Evolutionary conservation across 139 green algal genomes (phyloP), one percentile per base, ranked within the genome.

Genomic region (Zygnema cylindricum): DNA sequence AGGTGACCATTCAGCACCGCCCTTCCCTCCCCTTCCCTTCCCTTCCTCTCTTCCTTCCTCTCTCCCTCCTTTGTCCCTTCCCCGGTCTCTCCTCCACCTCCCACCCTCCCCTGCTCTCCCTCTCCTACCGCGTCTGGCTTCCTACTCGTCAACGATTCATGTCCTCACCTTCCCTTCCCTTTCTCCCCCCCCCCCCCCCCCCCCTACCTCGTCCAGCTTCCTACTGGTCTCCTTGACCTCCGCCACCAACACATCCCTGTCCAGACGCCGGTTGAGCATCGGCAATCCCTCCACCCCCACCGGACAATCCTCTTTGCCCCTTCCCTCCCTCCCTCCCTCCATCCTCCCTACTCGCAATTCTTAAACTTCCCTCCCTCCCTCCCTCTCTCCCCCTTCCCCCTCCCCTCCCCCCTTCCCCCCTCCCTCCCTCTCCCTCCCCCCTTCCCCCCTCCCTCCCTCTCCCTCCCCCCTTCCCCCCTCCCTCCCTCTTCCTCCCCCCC

Each of bases 291-390:
- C 97, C 73, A 95, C 91, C 23, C 95, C 95, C 43, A 98, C 93
- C 69, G 97, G 92, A 90, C 95, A 98, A 91, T 98, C 95, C 93
- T 97, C 95, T 93, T 98, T 98, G 92, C 79, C 69, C 1, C 33
- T 76, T 33, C 36, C 69, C 33, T 49, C 36, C 33, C 7, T 76
- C 33, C 36, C 1, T 1, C 69, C 1, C 35, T 1, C 33, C 1
- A 76, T 33, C 3, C 69, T 33, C 69, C 1, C 35, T 76, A 33
- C 36, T 7, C 1, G 69, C 69, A 33, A 33, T 49, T 49, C 11
- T 33, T 0, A 76, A 0, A 33, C 69, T 76, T 3, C 1, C 36
- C 35, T 33, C 69, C 35, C 69, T 1, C 36, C 33, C 1, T 0
- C 69, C 7, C 69, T 33, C 69, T 77, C 71, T 78, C 57, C n/a